Conservation (phyloP, 257 asterid species). For the Solanum infundibuliforme region DNA sequence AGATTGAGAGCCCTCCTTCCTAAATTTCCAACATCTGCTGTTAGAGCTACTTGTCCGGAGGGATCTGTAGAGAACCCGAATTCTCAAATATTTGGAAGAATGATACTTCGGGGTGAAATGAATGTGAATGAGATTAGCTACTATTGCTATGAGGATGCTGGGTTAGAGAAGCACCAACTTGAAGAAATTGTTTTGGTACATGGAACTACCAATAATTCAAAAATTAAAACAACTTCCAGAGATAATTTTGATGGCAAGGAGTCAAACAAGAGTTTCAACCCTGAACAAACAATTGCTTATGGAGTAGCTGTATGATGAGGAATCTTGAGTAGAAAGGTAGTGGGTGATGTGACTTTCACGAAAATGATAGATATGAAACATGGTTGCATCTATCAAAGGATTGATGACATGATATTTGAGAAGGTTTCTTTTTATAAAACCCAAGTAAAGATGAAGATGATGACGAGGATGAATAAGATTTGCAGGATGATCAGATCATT, state of each 20-base stretch:
- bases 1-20: neutral
- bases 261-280: neutral
- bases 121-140: neutral
- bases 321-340: neutral
- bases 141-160: neutral
- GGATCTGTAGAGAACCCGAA: neutral
- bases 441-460: neutral
- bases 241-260: neutral
- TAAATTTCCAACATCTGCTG: neutral
- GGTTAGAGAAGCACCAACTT: neutral
- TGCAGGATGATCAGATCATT: neutral
- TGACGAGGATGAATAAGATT: neutral
- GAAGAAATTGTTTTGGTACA: neutral
- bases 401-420: neutral
- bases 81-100: neutral
- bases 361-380: neutral
- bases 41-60: neutral
- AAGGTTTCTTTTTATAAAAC: neutral
- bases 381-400: neutral
- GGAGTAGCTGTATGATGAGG: neutral
- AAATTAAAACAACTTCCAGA: neutral
- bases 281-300: neutral
- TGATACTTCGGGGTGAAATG: neutral
- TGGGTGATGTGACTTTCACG: neutral
- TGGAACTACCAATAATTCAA: neutral